Evolutionary conservation across 768 basidiomycete genomes (phyloP).

Genomic region (Chalciporus pseudorubinellus): DNA sequence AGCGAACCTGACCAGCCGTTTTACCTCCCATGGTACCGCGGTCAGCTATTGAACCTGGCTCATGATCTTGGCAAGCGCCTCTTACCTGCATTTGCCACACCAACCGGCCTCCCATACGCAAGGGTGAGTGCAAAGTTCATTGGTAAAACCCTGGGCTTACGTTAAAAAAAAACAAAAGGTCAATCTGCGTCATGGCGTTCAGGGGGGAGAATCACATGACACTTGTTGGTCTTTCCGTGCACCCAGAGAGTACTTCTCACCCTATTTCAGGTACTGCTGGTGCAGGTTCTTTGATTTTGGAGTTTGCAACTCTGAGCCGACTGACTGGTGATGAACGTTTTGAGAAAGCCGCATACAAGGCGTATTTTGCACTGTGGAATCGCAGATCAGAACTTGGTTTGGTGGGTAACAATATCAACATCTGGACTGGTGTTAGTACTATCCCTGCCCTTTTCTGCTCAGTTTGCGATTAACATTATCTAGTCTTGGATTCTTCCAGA

Average conservation of each 20-base stretch:
- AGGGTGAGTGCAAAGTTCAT: slow-evolving; percentile 47
- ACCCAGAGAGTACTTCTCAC: slow-evolving; percentile 4
- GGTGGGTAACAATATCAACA: slow-evolving; percentile 88
- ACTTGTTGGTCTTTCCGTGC: slow-evolving; percentile 63
- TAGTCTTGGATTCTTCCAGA: slow-evolving; percentile 75
- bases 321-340: slow-evolving; percentile 88
- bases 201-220: slow-evolving; percentile 72
- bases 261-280: slow-evolving; percentile 73
- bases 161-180: slow-evolving; percentile 43
- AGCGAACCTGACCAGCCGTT: slow-evolving; percentile 63
- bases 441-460: not conserved
- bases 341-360: slow-evolving; percentile 85
- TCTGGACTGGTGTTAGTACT: slow-evolving; percentile 67
- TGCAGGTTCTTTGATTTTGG: slow-evolving; percentile 88
- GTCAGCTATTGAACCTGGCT: slow-evolving; percentile 77
- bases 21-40: slow-evolving; percentile 79
- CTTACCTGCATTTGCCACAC: slow-evolving; percentile 87
- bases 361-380: slow-evolving; percentile 95
- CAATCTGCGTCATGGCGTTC: slow-evolving; percentile 78
- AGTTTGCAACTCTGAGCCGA: slow-evolving; percentile 90
- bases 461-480: slow-evolving; percentile 7
- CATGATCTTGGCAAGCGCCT: slow-evolving; percentile 83
- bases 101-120: slow-evolving; percentile 90
- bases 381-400: slow-evolving; percentile 79
- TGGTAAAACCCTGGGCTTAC: slow-evolving; percentile 1